Base-by-base conservation (phyloP, 2,329 filamentous ascomycete species). In the Ascochyta koolunga region DNA sequence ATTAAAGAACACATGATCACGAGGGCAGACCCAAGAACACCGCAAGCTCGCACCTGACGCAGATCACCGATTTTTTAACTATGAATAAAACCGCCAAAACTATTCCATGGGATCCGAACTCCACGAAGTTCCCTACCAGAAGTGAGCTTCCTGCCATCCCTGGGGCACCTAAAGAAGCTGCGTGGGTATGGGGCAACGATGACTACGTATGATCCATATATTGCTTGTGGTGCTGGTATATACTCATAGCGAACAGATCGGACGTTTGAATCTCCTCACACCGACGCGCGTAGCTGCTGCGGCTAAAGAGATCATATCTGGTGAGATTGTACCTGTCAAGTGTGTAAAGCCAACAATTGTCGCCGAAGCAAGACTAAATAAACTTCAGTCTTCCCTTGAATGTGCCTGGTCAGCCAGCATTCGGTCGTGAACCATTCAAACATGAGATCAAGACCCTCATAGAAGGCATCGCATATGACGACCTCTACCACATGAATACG, bases 101-200 rank as follows among this genome's bases (percentile, higher is more conserved):
- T 2, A 73, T 84, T 19, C 82, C 82, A 3, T 85, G 80, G 78
- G 76, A 86, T 61, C 83, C 83, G 1, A 72, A 84, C 50, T 77
- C 71, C 33, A 79, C 77, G 15, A 77, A 69, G 15, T 84, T 86
- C 45, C 83, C 83, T 0, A 77, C 77, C 0, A 74, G 82, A 13
- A 79, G 80, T 47, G 79, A 86, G 44, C 74, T 86, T 4, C 82
- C 82, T 18, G 62, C 70, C 18, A 77, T 85, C 32, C 71, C 78
- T 1, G 80, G 79, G 29, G 82, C 82, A 2, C 84, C 83, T 0
- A 74, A 80, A 16, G 81, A 77, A 24, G 82, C 83, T 16, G 83
- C 83, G 16, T 86, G 84, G 84, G 80, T 85, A 22, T 86, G 83
- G 83, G 83, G 84, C 11, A 75, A 81, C 35, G 75, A 84, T 64